Base-by-base conservation (phyloP, 768 basidiomycete species). In the Asterophora parasitica region DNA sequence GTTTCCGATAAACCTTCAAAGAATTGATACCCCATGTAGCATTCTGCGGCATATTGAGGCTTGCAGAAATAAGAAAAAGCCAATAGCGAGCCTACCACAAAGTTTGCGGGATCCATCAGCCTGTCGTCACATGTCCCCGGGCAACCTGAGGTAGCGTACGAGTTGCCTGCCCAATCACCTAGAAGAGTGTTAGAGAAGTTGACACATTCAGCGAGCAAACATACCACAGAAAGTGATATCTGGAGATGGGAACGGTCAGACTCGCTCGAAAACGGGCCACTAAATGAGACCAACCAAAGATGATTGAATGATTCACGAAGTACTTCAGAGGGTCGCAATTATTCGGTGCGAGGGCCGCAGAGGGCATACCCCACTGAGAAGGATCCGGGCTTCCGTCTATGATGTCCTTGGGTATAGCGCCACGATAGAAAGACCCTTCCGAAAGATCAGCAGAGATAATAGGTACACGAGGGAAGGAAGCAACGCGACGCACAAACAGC, bases 121-220 rank as follows among this genome's bases (percentile, higher is more conserved):
- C 72, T 72, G 9, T 76, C 73, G 15, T 72, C 59, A 57, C 88
- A 91, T 27, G 85, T 83, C 33, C 87, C 88, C 4, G 88, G 85
- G 55, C 88, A 90, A n/a, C 76, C 76, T 1, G 75, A 82, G 9
- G 83, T 84, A 4, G 78, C 75, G 56, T 89, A 88, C 4, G 84
- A 82, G 61, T 88, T 88, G 20, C 87, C 88, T 12, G 88, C 88
- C 88, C 88, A 89, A 65, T 88, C 87, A 55, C 83, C 84, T 87
- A 41, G 11, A 52, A 42, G 8, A 12, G 9, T 31, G 15, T 49
- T 13, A 42, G 56, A 23, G 2, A 30, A 32, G 27, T 31, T 13
- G 12, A 9, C 4, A 16, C 33, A 42, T 20, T 47, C 20, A 8
- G 42, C 48, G 43, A 46, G 73, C 59, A 46, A 43, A 47, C 74